These are phyloP conservation scores for Phylloporus rhodoxanthus DNA, from an alignment of 768 basidiomycete genomes.

Conservation along the genomic window DNA sequence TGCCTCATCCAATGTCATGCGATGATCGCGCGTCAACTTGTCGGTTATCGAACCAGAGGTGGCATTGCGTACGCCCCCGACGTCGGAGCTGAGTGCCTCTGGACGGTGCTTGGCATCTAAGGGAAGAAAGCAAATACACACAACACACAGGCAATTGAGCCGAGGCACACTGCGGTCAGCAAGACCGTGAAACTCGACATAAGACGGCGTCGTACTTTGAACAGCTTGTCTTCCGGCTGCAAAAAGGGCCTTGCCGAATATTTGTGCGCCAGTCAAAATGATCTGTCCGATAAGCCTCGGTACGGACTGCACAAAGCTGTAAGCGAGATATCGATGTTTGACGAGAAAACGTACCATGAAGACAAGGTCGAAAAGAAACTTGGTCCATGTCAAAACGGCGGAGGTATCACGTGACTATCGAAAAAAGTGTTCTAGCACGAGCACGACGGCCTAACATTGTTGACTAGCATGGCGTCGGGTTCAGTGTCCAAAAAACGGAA, in stretches of 20 bases:
- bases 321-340: not conserved
- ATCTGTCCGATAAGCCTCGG: constrained; percentile 78
- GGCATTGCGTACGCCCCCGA: constrained; percentile 68
- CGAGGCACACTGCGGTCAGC: not conserved
- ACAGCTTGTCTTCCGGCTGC: constrained; percentile 91
- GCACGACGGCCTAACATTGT: no score
- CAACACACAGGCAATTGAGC: not conserved
- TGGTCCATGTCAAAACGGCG: not conserved
- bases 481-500: constrained; percentile 48
- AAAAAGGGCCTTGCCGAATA: constrained; percentile 84
- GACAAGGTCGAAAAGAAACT: constrained; percentile 3
- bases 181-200: not conserved
- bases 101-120: constrained; percentile 82
- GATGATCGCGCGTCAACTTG: constrained; percentile 75
- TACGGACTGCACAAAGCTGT: constrained; percentile 51
- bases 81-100: constrained; percentile 62
- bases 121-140: not conserved
- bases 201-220: constrained; percentile 60
- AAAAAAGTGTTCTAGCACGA: no score
- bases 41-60: constrained; percentile 73
- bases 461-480: constrained; percentile 1
- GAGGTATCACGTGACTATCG: constrained; percentile 16
- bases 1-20: constrained; percentile 95
- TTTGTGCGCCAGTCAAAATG: constrained; percentile 66
- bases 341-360: constrained; percentile 16